These are phyloP conservation scores for Beauveria pseudobassiana DNA, from an alignment of 2,329 filamentous ascomycete species.

Conservation along the genomic window DNA sequence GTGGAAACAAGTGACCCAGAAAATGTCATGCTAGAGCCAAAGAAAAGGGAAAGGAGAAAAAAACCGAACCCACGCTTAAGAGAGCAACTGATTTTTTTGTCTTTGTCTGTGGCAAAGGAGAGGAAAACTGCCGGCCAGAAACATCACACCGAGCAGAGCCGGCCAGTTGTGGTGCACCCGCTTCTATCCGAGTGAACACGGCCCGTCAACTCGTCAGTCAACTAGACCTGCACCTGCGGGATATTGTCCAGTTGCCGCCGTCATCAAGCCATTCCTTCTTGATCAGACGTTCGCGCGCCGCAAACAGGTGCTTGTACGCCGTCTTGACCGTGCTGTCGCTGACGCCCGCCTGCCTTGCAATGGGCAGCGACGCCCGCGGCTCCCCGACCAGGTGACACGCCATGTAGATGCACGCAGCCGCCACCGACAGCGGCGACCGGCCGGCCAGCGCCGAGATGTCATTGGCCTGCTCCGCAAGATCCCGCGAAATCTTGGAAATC, in stretches of 20 bases:
- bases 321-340: conserved; percentile 96
- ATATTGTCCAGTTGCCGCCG: conserved; percentile 65
- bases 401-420: conserved; percentile 95
- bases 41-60: neutral
- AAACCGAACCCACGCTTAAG: neutral
- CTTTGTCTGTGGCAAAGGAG: neutral
- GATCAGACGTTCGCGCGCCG: conserved; percentile 65
- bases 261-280: conserved; percentile 66
- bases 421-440: conserved; percentile 87
- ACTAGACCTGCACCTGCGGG: conserved; percentile 39
- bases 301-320: conserved; percentile 83
- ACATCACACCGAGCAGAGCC: neutral
- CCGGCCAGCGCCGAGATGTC: conserved; percentile 77
- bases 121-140: neutral
- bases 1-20: neutral
- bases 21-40: neutral
- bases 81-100: neutral
- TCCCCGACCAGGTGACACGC: conserved; percentile 80
- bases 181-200: neutral
- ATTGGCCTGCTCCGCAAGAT: conserved; percentile 70
- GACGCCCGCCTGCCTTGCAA: conserved; percentile 76
- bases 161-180: neutral
- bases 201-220: neutral
- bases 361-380: conserved; percentile 74
- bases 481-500: conserved; percentile 72